phyloP scores from a whole-genome alignment of 73 alveolate genomes.

The Blepharisma japonicum region DNA sequence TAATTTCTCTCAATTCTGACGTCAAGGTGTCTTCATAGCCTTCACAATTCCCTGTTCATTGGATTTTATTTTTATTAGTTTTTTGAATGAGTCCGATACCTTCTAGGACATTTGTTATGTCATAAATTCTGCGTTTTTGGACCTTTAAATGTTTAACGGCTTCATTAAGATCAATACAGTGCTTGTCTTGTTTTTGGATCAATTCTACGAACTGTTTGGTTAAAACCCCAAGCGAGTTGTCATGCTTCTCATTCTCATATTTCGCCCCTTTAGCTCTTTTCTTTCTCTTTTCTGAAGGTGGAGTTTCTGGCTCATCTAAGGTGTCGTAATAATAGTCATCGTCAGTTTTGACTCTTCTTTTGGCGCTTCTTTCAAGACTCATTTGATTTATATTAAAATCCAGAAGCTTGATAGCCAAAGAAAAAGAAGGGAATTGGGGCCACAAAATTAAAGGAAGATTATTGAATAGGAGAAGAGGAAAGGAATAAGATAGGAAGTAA shows the following conservation, averaged over 20 bases:
- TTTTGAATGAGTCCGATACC: constrained; percentile 62
- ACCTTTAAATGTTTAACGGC: constrained; percentile 43
- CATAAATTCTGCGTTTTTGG: constrained; percentile 56
- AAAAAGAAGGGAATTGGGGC: too few species aligned
- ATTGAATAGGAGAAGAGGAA: too few species aligned
- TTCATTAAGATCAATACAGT: constrained; percentile 50
- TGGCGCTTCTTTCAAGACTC: too few species aligned
- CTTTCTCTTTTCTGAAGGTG: too few species aligned
- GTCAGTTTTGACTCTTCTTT: too few species aligned
- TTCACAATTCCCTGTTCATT: constrained; percentile 54
- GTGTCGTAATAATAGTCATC: too few species aligned
- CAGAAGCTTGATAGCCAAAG: too few species aligned
- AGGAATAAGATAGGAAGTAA: too few species aligned
- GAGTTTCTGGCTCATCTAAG: too few species aligned
- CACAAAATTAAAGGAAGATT: too few species aligned
- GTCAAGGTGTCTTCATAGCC: constrained; percentile 32
- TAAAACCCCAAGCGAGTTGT: constrained; percentile 55
- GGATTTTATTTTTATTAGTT: constrained; percentile 47
- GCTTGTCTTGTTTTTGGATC: constrained; percentile 42
- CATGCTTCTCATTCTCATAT: not conserved
- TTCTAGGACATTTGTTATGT: constrained; percentile 59
- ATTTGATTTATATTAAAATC: too few species aligned
- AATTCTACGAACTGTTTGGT: constrained; percentile 56
- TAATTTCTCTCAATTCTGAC: constrained; percentile 28
- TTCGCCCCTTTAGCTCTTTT: too few species aligned